These are phyloP conservation scores for Xylaria telfairii DNA, from an alignment of 495 filamentous ascomycete genomes.

Conservation along the genomic window DNA sequence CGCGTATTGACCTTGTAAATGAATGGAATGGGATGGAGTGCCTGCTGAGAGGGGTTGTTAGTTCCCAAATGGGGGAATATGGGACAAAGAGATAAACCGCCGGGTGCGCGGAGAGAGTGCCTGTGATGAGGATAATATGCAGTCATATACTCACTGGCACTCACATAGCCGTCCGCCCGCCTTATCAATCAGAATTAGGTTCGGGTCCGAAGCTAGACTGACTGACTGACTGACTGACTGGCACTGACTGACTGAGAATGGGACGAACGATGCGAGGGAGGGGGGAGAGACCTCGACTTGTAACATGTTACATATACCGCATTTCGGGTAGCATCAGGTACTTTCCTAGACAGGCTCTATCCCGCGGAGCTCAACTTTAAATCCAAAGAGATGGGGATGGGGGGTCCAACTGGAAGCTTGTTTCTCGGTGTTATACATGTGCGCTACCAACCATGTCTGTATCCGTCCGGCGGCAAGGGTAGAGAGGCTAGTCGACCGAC, in stretches of 20 bases:
- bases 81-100: not conserved
- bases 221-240: too few species aligned
- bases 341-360: not conserved
- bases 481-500: not conserved
- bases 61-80: not conserved
- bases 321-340: conserved; percentile 6
- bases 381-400: not conserved
- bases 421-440: not conserved
- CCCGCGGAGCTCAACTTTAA: conserved; percentile 4
- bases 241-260: not conserved
- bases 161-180: not conserved
- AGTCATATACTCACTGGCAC: conserved; percentile 12
- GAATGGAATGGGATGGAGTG: not conserved
- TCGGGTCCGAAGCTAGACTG: conserved; percentile 8
- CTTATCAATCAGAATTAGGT: not conserved
- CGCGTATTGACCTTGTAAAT: not conserved
- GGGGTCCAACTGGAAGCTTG: not conserved
- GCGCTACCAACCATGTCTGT: not conserved
- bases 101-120: not conserved
- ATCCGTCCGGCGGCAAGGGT: conserved; percentile 1
- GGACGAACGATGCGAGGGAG: not conserved
- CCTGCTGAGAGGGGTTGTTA: not conserved
- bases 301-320: not conserved
- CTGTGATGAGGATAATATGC: not conserved
- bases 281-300: not conserved